Evolutionary conservation across 2,329 filamentous ascomycete species (phyloP), one percentile per base, ranked within the genome.

Genomic region (Laburnicola sp.): DNA sequence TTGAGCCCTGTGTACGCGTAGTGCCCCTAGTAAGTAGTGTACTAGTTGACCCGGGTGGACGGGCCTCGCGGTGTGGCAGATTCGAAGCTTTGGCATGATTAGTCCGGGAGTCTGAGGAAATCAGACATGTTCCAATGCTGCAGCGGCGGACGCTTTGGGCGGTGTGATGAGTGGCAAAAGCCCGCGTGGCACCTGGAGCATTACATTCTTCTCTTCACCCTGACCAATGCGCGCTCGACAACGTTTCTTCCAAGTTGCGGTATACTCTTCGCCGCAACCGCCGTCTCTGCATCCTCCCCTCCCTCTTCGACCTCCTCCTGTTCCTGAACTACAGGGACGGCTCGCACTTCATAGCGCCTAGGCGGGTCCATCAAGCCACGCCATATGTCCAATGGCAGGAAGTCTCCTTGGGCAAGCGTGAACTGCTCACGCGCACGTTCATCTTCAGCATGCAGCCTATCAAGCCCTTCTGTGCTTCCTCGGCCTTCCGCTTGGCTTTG

Each of bases 351-450:
- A 42, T 72, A 74, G 45, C 58, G 62, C 27, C 67, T 55, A 7
- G 70, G 69, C n/a, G 65, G 62, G 46, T 72, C 69, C 42, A 62
- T 59, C 40, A 72, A 42, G 1, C 87, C 88, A 0, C 86, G 86
- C 91, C 91, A 97, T 22, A 97, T 83, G 69, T 97, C 91, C 0
- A 87, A 86, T 0, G 94, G 94, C 8, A 99, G 74, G 68, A 86
- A 96, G 57, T 95, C 90, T 6, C 91, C 92, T 9, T 94, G 86
- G 37, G 96, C 88, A 26, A 86, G 80, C 30, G 88, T 82, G 70
- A 99, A 97, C 0, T 82, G 77, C 57, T 95, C 88, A 32, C 94
- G 81, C 56, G 91, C 85, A 35, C 78, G 79, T 49, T 83, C 61
- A 70, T 99, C 94, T 9, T 84, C 75, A 9, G 89, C 82, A 54